These are phyloP conservation scores for Fusarium irregulare DNA, from an alignment of 2,329 filamentous ascomycete species.

Conservation along the genomic window DNA sequence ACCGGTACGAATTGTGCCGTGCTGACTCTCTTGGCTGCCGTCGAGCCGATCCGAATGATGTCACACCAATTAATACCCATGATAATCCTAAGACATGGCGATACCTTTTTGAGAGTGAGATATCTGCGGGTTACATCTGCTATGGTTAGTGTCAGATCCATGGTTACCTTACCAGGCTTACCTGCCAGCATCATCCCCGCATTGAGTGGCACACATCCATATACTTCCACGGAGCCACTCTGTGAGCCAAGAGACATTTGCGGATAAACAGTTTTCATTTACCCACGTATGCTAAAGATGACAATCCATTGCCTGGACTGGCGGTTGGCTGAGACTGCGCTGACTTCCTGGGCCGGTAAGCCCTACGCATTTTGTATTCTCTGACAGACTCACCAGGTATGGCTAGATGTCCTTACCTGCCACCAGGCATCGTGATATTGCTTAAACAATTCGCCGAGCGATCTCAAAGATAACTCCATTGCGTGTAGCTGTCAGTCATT, in stretches of 20 bases:
- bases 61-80: background rate
- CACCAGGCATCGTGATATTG: background rate
- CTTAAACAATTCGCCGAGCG: background rate
- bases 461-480: background rate
- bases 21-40: background rate
- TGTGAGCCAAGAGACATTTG: background rate
- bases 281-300: background rate
- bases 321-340: background rate
- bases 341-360: background rate
- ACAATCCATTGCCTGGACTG: background rate
- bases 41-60: background rate
- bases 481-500: no score
- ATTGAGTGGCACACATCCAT: background rate
- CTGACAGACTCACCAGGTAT: background rate
- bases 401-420: background rate
- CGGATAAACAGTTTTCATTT: background rate
- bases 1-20: background rate
- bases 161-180: background rate
- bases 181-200: background rate
- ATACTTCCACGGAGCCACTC: background rate
- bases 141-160: background rate
- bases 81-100: background rate
- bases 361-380: background rate
- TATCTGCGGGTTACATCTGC: background rate
- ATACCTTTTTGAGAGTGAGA: background rate